These are phyloP conservation scores for Candida glaebosa DNA, from an alignment of 805 yeast genomes.

Conservation along the genomic window DNA sequence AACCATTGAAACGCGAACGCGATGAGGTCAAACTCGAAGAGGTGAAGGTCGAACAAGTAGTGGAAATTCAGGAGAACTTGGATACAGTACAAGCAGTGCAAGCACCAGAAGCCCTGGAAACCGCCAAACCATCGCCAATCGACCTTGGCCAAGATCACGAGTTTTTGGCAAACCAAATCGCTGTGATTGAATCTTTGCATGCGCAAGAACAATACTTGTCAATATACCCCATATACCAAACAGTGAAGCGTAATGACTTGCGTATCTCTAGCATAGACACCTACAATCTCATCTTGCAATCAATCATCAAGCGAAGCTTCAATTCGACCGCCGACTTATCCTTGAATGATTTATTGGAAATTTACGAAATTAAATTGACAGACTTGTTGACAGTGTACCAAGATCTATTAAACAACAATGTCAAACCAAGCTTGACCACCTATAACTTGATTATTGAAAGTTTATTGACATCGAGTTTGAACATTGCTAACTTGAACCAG, in stretches of 20 bases:
- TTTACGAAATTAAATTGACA: slow-evolving; percentile 59
- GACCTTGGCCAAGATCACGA: not conserved
- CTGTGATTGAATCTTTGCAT: not conserved
- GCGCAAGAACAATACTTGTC: slow-evolving; percentile 14
- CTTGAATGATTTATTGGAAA: slow-evolving; percentile 17
- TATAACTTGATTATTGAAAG: slow-evolving; percentile 48
- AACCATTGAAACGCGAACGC: not conserved
- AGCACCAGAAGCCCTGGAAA: too few relatives aligned
- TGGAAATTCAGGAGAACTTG: not conserved
- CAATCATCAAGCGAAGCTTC: slow-evolving; percentile 49
- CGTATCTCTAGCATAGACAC: slow-evolving; percentile 46
- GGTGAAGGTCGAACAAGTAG: not conserved
- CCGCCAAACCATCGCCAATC: too few relatives aligned
- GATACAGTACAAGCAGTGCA: too few relatives aligned
- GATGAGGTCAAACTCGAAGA: not conserved
- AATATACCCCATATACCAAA: slow-evolving; percentile 40
- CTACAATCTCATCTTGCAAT: slow-evolving; percentile 53
- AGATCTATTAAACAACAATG: slow-evolving; percentile 43
- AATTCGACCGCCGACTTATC: slow-evolving; percentile 25
- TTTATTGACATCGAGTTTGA: slow-evolving; percentile 48
- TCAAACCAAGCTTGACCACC: slow-evolving; percentile 55
- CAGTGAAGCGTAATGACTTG: slow-evolving; percentile 35
- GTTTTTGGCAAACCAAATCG: not conserved
- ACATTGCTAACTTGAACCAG: slow-evolving; percentile 34
- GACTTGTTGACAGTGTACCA: slow-evolving; percentile 64